Evolutionary conservation across 495 filamentous ascomycete genomes (phyloP), one percentile per base, ranked within the genome.

Genomic region (Xylaria acuta): DNA sequence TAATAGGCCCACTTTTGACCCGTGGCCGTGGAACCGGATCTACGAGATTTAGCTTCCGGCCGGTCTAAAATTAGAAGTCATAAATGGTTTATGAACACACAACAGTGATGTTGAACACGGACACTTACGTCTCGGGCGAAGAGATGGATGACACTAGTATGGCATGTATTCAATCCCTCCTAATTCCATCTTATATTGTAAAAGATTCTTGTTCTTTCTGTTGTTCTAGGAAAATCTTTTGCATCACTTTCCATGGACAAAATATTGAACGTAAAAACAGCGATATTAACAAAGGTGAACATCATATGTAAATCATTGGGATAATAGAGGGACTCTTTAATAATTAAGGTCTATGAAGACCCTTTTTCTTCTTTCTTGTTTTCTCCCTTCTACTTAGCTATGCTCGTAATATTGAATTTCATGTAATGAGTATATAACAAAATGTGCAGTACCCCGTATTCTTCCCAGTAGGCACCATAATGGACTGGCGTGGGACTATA

Each of bases 1-100:
- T 60, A 34, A 22, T 14, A n/a, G 65, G n/a, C 58, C 68, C 68
- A 63, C 68, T 54, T 32, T 34, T 20, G 22, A 45, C 56, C 68
- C 68, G 45, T n/a, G 8, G 3, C 58, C 34, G n/a, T 70, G 68
- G 68, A 40, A 59, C 43, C 36, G 58, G 68, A 47, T 63, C 41
- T 53, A 9, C 27, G 25, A 69, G 62, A 47, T 40, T 20, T 69
- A 56, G 54, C 45, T 69, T 38, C 67, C 54, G 67, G 9, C 22
- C 7, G 54, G 22, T 60, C 67, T 69, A 69, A 69, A 69, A 60
- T 60, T 69, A 62, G 67, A 69, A 62, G 20, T 45, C 9, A n/a
- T 16, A 43, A 36, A 43, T 25, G 7, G 41, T 38, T 5, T 8
- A 22, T n/a, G 14, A n/a, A 14, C 20, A 43, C 1, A 40, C 3